These are phyloP conservation scores for Fraxinus quadrangulata DNA, from an alignment of 257 asterid species.

Conservation along the genomic window DNA sequence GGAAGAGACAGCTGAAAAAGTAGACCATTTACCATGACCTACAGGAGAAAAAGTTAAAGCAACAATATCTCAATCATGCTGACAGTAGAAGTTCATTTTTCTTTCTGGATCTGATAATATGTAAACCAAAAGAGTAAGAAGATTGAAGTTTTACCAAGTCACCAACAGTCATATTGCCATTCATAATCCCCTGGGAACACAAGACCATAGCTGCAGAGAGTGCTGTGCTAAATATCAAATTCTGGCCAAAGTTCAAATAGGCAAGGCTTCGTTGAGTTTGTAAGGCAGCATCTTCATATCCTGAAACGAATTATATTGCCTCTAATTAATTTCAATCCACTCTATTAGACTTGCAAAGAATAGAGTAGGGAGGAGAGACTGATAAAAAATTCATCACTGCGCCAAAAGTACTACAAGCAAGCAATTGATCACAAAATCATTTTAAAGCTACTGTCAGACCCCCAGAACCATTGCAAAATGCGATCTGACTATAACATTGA, in stretches of 20 bases:
- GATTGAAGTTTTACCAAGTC: slow-evolving; percentile 69
- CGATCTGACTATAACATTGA: background rate
- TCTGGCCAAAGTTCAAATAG: slow-evolving; percentile 88
- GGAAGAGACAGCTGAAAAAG: slow-evolving; percentile 97
- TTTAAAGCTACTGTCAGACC: slow-evolving; percentile 9
- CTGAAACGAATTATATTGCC: slow-evolving; percentile 50
- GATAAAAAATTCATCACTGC: background rate
- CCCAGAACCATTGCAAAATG: slow-evolving; percentile 12
- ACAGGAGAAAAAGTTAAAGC: slow-evolving; percentile 23
- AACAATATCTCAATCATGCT: slow-evolving; percentile 19
- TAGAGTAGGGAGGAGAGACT: background rate
- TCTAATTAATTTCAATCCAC: slow-evolving; percentile 16
- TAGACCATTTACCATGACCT: slow-evolving; percentile 99
- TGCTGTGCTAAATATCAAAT: slow-evolving; percentile 79
- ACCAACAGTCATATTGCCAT: slow-evolving; percentile 87
- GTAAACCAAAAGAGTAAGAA: slow-evolving; percentile 7
- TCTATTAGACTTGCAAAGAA: slow-evolving; percentile 10
- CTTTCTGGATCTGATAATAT: slow-evolving; percentile 15
- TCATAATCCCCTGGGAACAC: slow-evolving; percentile 88
- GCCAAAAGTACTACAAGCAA: slow-evolving; percentile 2
- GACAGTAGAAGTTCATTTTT: slow-evolving; percentile 6
- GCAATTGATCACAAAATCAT: background rate
- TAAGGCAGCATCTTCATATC: slow-evolving; percentile 92
- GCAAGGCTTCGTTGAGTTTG: slow-evolving; percentile 94
- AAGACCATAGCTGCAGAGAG: slow-evolving; percentile 89